Percentiles rank a stretch among this genome's conserved stretches.
phyloP scores from a whole-genome alignment of 495 filamentous ascomycete species.

The Xylaria venustula region DNA sequence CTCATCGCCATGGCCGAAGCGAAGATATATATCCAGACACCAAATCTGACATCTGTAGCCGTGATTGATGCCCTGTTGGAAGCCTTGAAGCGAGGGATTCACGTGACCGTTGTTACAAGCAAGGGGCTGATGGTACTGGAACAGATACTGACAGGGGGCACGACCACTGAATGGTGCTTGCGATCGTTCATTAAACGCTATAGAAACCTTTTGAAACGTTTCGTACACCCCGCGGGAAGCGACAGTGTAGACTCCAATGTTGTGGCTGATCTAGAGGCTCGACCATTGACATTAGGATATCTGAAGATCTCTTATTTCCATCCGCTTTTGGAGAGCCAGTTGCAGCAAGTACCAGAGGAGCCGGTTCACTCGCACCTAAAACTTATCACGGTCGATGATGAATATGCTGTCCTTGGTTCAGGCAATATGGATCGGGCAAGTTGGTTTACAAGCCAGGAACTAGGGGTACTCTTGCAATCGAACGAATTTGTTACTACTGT shows the following conservation, averaged over 20 bases:
- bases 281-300: slow-evolving; percentile 27
- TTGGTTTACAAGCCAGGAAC: slow-evolving; percentile 75
- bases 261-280: slow-evolving; percentile 30
- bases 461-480: slow-evolving; percentile 64
- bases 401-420: slow-evolving; percentile 63
- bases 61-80: slow-evolving; percentile 55
- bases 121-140: slow-evolving; percentile 69
- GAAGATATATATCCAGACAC: slow-evolving; percentile 65
- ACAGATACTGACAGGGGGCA: slow-evolving; percentile 69
- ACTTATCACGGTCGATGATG: slow-evolving; percentile 59
- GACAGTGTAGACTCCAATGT: not conserved
- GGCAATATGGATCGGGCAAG: slow-evolving; percentile 76
- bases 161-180: slow-evolving; percentile 59
- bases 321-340: slow-evolving; percentile 12
- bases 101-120: slow-evolving; percentile 63
- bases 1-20: slow-evolving; percentile 50
- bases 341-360: slow-evolving; percentile 32
- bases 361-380: slow-evolving; percentile 73
- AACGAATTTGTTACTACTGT: slow-evolving; percentile 42
- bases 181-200: slow-evolving; percentile 51
- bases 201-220: slow-evolving; percentile 22
- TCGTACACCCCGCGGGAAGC: not conserved
- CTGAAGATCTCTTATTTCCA: slow-evolving; percentile 53
- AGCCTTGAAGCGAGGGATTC: slow-evolving; percentile 57
- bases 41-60: slow-evolving; percentile 63